These are phyloP conservation scores for Asterionellopsis glacialis DNA, from an alignment of 108 stramenopile genomes.

Conservation along the genomic window DNA sequence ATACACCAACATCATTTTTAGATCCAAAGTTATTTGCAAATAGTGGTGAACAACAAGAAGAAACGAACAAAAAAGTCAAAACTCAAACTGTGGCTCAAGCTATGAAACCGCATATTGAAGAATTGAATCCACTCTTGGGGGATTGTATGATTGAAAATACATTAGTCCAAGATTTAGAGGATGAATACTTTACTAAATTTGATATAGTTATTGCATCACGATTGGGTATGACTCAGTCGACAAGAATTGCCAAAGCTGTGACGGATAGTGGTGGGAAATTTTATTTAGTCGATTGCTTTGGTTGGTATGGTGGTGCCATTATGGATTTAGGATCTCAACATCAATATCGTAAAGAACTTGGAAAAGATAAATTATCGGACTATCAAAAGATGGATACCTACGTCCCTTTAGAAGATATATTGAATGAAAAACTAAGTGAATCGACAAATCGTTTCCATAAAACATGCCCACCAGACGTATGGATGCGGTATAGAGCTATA, in stretches of 20 bases:
- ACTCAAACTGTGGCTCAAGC: constrained; percentile 53
- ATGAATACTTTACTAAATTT: constrained; percentile 69
- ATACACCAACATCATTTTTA: constrained; percentile 47
- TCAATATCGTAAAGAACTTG: constrained; percentile 66
- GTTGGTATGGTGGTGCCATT: constrained; percentile 64
- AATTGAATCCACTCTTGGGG: constrained; percentile 89
- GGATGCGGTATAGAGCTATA: constrained; percentile 54
- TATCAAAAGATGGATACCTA: constrained; percentile 35
- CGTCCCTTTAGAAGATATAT: constrained; percentile 54
- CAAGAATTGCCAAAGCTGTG: constrained; percentile 30
- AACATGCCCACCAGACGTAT: constrained; percentile 45
- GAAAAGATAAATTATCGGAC: constrained; percentile 76
- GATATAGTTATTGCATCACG: constrained; percentile 79
- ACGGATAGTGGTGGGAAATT: constrained; percentile 21
- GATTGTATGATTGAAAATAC: constrained; percentile 61
- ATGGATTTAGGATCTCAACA: constrained; percentile 75
- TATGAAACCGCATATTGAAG: constrained; percentile 72
- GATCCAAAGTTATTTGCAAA: constrained; percentile 1
- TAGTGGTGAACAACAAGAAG: neutral
- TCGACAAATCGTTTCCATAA: constrained; percentile 77
- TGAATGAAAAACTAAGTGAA: constrained; percentile 32
- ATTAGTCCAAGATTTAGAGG: constrained; percentile 35
- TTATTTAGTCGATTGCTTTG: constrained; percentile 81
- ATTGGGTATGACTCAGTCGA: too few species aligned
- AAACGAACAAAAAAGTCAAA: constrained; percentile 14